Percentiles rank a stretch among this genome's conserved stretches.
Conservation (phyloP, 768 basidiomycete genomes). For the Mycena albidolilacea region DNA sequence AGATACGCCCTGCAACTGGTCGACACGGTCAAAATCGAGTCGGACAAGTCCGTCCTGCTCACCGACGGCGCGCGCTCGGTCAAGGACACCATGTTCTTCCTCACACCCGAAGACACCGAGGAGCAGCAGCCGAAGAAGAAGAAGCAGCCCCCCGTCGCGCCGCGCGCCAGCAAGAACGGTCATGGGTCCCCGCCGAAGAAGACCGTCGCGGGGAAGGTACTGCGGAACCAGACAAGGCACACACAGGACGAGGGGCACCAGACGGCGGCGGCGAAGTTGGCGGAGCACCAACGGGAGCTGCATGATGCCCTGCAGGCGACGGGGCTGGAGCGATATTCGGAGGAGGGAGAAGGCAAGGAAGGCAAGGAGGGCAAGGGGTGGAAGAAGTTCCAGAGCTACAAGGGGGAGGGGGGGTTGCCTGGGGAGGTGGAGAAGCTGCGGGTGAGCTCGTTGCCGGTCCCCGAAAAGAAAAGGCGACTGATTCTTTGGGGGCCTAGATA, state of each 20-base stretch:
- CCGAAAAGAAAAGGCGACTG: not conserved
- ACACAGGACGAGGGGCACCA: conserved; percentile 88
- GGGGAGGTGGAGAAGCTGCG: conserved; percentile 84
- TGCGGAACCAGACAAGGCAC: conserved; percentile 92
- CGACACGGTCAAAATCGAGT: conserved; percentile 88
- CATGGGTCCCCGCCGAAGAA: conserved; percentile 79
- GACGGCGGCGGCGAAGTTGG: conserved; percentile 82
- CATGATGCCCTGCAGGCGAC: conserved; percentile 83
- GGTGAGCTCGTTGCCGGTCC: conserved; percentile 61
- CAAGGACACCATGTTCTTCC: conserved; percentile 92
- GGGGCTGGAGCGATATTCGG: conserved; percentile 88
- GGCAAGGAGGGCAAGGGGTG: conserved; percentile 94
- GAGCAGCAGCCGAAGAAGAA: conserved; percentile 70
- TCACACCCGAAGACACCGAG: conserved; percentile 72
- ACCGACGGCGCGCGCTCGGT: conserved; percentile 89
- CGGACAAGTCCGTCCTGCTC: conserved; percentile 75
- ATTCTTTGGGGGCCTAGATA: conserved; percentile 66
- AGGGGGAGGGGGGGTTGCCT: conserved; percentile 92
- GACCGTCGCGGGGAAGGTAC: conserved; percentile 86
- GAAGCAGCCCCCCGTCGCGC: conserved; percentile 65
- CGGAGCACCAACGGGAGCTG: conserved; percentile 90
- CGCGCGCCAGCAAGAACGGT: conserved; percentile 61
- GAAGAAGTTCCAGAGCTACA: conserved; percentile 98
- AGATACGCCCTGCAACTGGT: conserved; percentile 92
- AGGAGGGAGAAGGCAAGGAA: conserved; percentile 79